Evolutionary conservation across 169 alveolate genomes (phyloP), one percentile per base, ranked within the genome.

Genomic region (Eimeria maxima): DNA sequence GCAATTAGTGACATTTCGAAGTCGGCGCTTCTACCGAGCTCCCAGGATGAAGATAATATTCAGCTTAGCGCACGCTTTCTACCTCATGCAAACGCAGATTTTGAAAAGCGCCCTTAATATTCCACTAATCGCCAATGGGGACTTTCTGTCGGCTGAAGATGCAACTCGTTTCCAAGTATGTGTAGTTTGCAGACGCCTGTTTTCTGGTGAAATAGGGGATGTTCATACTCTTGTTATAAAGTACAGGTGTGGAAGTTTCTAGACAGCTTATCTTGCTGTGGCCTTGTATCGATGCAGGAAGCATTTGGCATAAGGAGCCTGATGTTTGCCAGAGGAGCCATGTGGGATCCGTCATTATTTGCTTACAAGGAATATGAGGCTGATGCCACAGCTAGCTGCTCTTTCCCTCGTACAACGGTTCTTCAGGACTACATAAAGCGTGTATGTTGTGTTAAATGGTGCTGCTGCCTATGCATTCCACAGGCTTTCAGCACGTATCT

Each of bases 291-390:
- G 80, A 42, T 33, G 53, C 90, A 95, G 96, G 96, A 95, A n/a
- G 63, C 81, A 13, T 47, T 45, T 81, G 95, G 91, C 67, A 95
- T 89, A n/a, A 87, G 42, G 89, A 81, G 84, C 24, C 42, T 95
- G 50, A 95, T 95, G 97, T 76, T 95, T 50, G 97, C 97, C 20
- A 87, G 97, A 44, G 97, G 97, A 27, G 97, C 97, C 57, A 57
- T 95, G 94, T 95, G 97, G 97, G 74, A 95, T 38, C 97, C 97
- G n/a, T 38, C 95, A 50, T 29, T 95, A 7, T 95, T 95, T 53
- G 76, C 88, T 1, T 69, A 38, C 44, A 84, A 89, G 20, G 93
- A 24, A 53, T 47, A 42, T 33, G 22, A 53, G 24, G 55, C 45
- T 16, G 88, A 44, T 38, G 93, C 80, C 20, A n/a, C 81, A 50